phyloP scores from a whole-genome alignment of 805 yeast species.

The Huiozyma naganishii region DNA sequence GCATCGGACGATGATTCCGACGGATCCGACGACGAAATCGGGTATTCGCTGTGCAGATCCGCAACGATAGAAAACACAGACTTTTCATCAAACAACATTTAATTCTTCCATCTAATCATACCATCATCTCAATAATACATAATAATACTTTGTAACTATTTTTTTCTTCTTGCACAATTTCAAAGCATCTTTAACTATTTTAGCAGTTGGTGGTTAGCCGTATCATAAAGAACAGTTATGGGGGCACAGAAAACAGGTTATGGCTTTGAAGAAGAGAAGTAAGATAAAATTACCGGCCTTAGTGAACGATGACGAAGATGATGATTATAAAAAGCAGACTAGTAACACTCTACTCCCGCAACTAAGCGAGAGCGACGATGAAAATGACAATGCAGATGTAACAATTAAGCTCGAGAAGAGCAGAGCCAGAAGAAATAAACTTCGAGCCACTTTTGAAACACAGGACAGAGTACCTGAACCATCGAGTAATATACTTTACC shows the following conservation, averaged over 20 bases:
- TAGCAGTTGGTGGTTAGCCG: neutral
- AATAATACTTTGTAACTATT: neutral
- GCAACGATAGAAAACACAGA: slow-evolving; percentile 5
- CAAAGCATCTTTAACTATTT: neutral
- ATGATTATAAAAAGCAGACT: neutral
- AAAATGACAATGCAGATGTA: slow-evolving; percentile 1
- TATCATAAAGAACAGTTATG: too few species aligned
- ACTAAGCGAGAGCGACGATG: neutral
- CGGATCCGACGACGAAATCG: slow-evolving; percentile 24
- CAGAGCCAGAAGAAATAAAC: too few species aligned
- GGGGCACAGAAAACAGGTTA: too few species aligned
- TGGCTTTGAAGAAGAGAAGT: slow-evolving; percentile 4
- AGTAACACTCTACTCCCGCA: neutral
- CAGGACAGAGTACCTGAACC: neutral
- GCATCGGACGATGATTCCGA: slow-evolving; percentile 3
- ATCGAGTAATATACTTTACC: neutral
- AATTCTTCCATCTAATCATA: neutral
- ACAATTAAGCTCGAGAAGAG: neutral
- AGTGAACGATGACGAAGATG: neutral
- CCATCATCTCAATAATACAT: neutral
- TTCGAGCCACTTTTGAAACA: too few species aligned
- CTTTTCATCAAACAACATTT: too few species aligned
- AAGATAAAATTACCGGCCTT: slow-evolving; percentile 4
- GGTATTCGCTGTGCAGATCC: slow-evolving; percentile 20
- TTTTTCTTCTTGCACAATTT: neutral